phyloP scores from a whole-genome alignment of 495 filamentous ascomycete species.

The Zalerion maritima region DNA sequence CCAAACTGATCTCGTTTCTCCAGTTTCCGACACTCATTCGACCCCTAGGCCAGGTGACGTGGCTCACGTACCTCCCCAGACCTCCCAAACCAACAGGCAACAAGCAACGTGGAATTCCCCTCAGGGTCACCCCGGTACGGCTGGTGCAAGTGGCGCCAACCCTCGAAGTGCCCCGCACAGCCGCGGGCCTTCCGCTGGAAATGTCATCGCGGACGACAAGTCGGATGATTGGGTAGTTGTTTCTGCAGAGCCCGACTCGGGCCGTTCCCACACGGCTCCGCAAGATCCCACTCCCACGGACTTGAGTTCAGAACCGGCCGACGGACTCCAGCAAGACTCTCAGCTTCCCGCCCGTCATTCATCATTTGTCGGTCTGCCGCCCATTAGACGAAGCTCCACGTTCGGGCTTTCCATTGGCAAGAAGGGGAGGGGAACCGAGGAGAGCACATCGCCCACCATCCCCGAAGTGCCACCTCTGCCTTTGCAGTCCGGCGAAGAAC shows the following conservation, averaged over 20 bases:
- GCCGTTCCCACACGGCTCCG: too few relatives aligned
- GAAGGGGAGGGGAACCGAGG: constrained; percentile 13
- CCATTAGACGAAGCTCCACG: constrained; percentile 37
- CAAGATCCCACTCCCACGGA: too few relatives aligned
- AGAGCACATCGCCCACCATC: constrained; percentile 5
- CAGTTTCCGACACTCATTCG: constrained; percentile 13
- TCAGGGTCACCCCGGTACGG: constrained; percentile 11
- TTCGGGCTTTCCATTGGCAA: constrained; percentile 25
- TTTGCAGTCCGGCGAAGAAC: constrained; percentile 1
- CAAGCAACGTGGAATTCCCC: constrained; percentile 12
- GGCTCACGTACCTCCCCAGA: too few relatives aligned
- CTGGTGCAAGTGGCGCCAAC: constrained; percentile 10
- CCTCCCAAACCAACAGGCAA: constrained; percentile 9
- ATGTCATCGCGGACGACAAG: constrained; percentile 12
- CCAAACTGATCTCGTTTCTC: constrained; percentile 13
- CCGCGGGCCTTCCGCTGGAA: constrained; percentile 11
- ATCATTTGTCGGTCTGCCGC: constrained; percentile 32
- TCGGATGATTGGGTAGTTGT: constrained; percentile 22
- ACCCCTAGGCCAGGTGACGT: constrained; percentile 6
- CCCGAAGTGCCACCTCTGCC: not conserved
- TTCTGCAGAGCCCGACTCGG: constrained; percentile 9
- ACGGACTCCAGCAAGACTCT: constrained; percentile 4
- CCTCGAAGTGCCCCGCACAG: constrained; percentile 3
- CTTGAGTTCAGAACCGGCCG: constrained; percentile 3
- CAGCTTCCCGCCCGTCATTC: constrained; percentile 15